phyloP scores from a whole-genome alignment of 495 filamentous ascomycete species.

The Hypoxylon fragiforme region DNA sequence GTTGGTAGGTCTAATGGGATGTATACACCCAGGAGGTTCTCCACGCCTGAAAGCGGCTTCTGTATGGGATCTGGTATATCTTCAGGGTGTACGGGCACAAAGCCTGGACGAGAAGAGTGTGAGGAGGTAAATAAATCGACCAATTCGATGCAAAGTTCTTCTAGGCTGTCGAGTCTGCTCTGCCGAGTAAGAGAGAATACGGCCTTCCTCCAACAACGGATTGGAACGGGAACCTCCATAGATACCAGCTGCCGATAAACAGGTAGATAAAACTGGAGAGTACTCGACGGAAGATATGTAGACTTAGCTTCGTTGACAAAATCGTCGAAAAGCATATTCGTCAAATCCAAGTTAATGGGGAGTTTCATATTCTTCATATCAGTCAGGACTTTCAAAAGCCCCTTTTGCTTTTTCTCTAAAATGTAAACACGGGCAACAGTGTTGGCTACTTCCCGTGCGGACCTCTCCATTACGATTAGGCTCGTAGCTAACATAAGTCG shows the following conservation, averaged over 20 bases:
- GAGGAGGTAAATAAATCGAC: conserved; percentile 28
- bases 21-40: conserved; percentile 34
- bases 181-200: conserved; percentile 39
- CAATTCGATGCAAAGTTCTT: conserved; percentile 33
- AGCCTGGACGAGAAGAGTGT: conserved; percentile 20
- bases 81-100: conserved; percentile 33
- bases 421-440: conserved; percentile 26
- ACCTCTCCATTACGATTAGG: conserved; percentile 24
- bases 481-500: conserved; percentile 37
- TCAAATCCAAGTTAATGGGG: conserved; percentile 20
- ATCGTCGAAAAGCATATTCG: conserved; percentile 23
- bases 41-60: conserved; percentile 19
- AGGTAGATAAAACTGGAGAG: conserved; percentile 32
- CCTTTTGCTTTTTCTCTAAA: conserved; percentile 18
- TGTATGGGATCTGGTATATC: conserved; percentile 38
- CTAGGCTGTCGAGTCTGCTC: conserved; percentile 35
- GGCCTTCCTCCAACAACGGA: conserved; percentile 31
- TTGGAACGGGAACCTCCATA: conserved; percentile 36
- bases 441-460: conserved; percentile 28
- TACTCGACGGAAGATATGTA: conserved; percentile 7
- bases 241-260: conserved; percentile 32
- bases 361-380: conserved; percentile 38
- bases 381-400: conserved; percentile 34
- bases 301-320: conserved; percentile 28
- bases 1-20: conserved; percentile 34